phyloP scores from a whole-genome alignment of 1,284 basidiomycete species.

The Takashimella koratensis region DNA sequence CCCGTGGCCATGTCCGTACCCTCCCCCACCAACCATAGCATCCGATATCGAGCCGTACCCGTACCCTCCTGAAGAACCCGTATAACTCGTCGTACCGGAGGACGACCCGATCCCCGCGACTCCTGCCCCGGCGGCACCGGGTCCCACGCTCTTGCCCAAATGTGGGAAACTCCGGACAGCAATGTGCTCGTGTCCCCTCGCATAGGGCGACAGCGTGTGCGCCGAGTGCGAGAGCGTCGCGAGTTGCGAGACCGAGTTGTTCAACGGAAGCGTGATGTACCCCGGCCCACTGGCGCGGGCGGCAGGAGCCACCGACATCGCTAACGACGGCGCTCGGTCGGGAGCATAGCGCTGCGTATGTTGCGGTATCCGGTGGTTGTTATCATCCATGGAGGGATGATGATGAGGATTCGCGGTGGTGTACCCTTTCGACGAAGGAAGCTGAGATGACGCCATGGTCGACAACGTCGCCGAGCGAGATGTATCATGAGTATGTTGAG shows the following conservation, averaged over 20 bases:
- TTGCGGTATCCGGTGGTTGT: too few relatives aligned
- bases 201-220: constrained; percentile 87
- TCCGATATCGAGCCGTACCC: too few relatives aligned
- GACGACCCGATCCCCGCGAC: too few relatives aligned
- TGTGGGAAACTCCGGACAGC: constrained; percentile 79
- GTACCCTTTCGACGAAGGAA: constrained; percentile 19
- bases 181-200: constrained; percentile 79
- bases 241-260: constrained; percentile 74
- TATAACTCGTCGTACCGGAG: too few relatives aligned
- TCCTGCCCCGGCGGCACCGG: too few relatives aligned
- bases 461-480: constrained; percentile 23
- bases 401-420: neutral
- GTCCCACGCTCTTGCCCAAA: constrained; percentile 41
- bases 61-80: too few relatives aligned
- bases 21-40: too few relatives aligned
- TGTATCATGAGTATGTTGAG: constrained; percentile 5
- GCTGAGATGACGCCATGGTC: constrained; percentile 23
- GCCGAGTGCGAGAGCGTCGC: constrained; percentile 79
- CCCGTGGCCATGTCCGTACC: neutral
- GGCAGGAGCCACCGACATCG: neutral
- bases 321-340: too few relatives aligned
- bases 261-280: constrained; percentile 66
- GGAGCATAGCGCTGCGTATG: too few relatives aligned
- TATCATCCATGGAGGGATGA: neutral
- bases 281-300: constrained; percentile 14